Percentiles rank a stretch among this genome's conserved stretches.
Evolutionary conservation across 805 yeast genomes (phyloP).

Genomic region (Metschnikowia lunata): DNA sequence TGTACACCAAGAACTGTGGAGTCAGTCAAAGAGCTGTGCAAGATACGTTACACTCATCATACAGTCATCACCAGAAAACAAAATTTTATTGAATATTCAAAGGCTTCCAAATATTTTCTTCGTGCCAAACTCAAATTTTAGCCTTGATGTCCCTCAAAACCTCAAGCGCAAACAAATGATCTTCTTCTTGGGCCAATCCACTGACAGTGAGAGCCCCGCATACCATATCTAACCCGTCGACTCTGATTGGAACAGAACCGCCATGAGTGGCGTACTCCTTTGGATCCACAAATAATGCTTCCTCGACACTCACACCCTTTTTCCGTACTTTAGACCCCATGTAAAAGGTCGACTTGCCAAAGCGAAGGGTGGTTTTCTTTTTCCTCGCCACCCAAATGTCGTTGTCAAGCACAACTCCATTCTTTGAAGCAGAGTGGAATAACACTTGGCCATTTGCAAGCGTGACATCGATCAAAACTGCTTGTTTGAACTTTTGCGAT

Average conservation of each 20-base stretch:
- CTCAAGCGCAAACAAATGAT: constrained; percentile 45
- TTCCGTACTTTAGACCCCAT: constrained; percentile 41
- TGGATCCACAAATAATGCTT: constrained; percentile 36
- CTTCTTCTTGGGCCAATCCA: constrained; percentile 54
- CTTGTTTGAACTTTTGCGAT: constrained; percentile 26
- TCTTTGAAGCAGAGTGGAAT: constrained; percentile 40
- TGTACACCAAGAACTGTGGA: no score
- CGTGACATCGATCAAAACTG: constrained; percentile 47
- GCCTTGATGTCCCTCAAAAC: constrained; percentile 20
- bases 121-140: neutral
- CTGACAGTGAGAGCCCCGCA: constrained; percentile 51
- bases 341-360: constrained; percentile 44
- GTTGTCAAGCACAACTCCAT: constrained; percentile 44
- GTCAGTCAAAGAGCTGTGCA: no score
- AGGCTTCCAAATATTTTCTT: no score
- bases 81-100: no score
- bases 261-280: constrained; percentile 51
- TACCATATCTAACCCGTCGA: constrained; percentile 31
- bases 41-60: no score
- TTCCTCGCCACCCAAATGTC: constrained; percentile 53
- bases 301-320: constrained; percentile 30
- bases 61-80: no score
- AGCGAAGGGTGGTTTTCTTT: constrained; percentile 44
- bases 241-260: constrained; percentile 50
- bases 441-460: constrained; percentile 42